phyloP scores from a whole-genome alignment of 1,139 yeast species.

The Kodamaea anthophila region DNA sequence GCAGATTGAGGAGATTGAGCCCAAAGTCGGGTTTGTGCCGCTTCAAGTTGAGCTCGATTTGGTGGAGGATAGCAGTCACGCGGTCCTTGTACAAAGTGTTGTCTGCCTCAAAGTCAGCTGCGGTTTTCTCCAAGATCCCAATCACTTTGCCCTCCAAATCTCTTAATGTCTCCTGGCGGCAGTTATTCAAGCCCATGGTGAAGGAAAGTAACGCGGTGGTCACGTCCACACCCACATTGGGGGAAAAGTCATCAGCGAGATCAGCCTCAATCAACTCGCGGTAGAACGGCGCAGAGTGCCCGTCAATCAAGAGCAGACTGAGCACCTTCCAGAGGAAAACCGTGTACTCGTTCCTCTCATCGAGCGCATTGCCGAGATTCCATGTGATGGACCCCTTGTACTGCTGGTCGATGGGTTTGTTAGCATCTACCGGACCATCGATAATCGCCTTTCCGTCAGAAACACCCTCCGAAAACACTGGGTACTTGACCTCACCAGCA shows the following conservation, averaged over 20 bases:
- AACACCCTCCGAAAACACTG: slow-evolving; percentile 17
- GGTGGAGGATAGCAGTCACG: slow-evolving; percentile 81
- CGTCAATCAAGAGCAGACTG: slow-evolving; percentile 72
- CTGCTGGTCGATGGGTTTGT: slow-evolving; percentile 56
- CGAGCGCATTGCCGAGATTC: slow-evolving; percentile 72
- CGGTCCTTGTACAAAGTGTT: slow-evolving; percentile 53
- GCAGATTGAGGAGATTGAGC: slow-evolving; percentile 61
- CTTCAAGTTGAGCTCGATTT: slow-evolving; percentile 74
- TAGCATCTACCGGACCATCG: slow-evolving; percentile 79
- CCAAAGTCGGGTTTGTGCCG: slow-evolving; percentile 93
- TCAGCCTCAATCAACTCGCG: slow-evolving; percentile 81
- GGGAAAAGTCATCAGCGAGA: slow-evolving; percentile 77
- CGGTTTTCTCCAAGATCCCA: slow-evolving; percentile 30
- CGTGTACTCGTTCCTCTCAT: slow-evolving; percentile 46
- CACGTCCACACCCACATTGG: slow-evolving; percentile 83
- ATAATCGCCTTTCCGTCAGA: slow-evolving; percentile 14
- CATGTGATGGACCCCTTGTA: slow-evolving; percentile 80
- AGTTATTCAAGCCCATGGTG: slow-evolving; percentile 81
- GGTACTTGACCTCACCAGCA: slow-evolving; percentile 20
- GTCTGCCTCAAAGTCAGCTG: slow-evolving; percentile 35
- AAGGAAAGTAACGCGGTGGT: slow-evolving; percentile 75
- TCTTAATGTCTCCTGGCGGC: slow-evolving; percentile 45
- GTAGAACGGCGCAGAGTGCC: slow-evolving; percentile 87
- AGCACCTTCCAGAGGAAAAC: slow-evolving; percentile 70
- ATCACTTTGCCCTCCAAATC: slow-evolving; percentile 41